These are phyloP conservation scores for Candida silvicultrix DNA, from an alignment of 805 yeast genomes.

Conservation along the genomic window DNA sequence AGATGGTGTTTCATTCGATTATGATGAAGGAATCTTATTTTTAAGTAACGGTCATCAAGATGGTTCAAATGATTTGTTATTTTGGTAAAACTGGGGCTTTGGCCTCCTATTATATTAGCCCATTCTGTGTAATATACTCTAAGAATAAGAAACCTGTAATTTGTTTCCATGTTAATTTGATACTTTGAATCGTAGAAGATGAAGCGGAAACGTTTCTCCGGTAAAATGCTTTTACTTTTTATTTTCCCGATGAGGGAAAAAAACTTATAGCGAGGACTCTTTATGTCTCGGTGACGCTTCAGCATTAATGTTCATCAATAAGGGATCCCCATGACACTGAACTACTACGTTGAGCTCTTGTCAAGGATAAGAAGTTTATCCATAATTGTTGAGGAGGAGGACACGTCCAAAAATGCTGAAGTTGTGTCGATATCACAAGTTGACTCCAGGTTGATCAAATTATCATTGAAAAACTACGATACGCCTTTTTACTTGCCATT, in stretches of 20 bases:
- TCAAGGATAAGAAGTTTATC: slow-evolving; percentile 3
- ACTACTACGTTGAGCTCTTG: slow-evolving; percentile 1
- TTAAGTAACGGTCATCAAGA: background rate
- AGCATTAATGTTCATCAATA: background rate
- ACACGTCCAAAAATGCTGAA: background rate
- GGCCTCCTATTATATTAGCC: too few relatives aligned
- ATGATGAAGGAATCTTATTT: background rate
- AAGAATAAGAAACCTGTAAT: too few relatives aligned
- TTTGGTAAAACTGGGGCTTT: too few relatives aligned
- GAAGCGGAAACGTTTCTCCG: too few relatives aligned
- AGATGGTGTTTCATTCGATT: background rate
- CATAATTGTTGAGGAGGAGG: background rate
- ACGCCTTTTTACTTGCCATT: slow-evolving; percentile 4
- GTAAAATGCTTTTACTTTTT: too few relatives aligned
- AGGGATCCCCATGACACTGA: background rate
- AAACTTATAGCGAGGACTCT: too few relatives aligned
- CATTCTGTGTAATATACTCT: too few relatives aligned
- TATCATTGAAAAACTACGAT: background rate
- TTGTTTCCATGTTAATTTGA: too few relatives aligned
- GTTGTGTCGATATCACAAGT: background rate
- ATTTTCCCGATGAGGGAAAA: background rate
- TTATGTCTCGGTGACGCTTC: too few relatives aligned
- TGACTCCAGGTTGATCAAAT: slow-evolving; percentile 2
- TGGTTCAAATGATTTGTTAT: background rate
- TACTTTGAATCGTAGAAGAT: too few relatives aligned